Base-by-base conservation (phyloP, 1,284 basidiomycete species). In the Ceratobasidium sp. region DNA sequence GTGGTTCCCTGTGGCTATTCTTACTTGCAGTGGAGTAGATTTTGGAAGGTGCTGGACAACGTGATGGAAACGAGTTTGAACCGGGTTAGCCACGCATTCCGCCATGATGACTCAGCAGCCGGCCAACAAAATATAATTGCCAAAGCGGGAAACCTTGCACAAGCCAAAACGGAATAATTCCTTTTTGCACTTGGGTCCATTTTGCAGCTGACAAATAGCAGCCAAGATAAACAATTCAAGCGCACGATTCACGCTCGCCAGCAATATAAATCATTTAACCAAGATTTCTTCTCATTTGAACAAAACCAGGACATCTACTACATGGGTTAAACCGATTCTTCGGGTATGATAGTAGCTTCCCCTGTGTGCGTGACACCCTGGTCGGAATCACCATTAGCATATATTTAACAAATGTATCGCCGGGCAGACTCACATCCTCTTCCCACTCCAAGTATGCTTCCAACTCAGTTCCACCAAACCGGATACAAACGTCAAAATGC, bases 391-490 rank as follows among this genome's bases (percentile, higher is more conserved):
- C 36, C n/a, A 58, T 58, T 7, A 36, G 36, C 30, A 33, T 38
- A 28, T n/a, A 18, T 3, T 58, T 2, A 38, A 38, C 18, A 21
- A 4, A 23, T 54, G 11, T 36, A 33, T 23, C 16, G 16, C 30
- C n/a, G 2, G 11, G n/a, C 16, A 44, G 8, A 58, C 54, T 58
- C 36, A 58, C 54, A 56, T 56, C 33, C 28, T 73, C 72, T 18
- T 58, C 48, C 72, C 72, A 73, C 30, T 70, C 66, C 21, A 73
- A 12, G 60, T 51, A 73, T 16, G 66, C 72, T 23, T 61, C 21
- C 11, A 73, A 38, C 18, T 73, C 72, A 21, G 66, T 70, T 3
- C 64, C 72, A 16, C 72, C 72, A 64, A 73, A 73, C 64, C 53
- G 59, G 4, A 74, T 67, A 14, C 62, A 63, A 42, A 74, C 58